Evolutionary conservation across 2,329 filamentous ascomycete genomes (phyloP), one percentile per base, ranked within the genome.

Genomic region (Stachybotrys chartarum): DNA sequence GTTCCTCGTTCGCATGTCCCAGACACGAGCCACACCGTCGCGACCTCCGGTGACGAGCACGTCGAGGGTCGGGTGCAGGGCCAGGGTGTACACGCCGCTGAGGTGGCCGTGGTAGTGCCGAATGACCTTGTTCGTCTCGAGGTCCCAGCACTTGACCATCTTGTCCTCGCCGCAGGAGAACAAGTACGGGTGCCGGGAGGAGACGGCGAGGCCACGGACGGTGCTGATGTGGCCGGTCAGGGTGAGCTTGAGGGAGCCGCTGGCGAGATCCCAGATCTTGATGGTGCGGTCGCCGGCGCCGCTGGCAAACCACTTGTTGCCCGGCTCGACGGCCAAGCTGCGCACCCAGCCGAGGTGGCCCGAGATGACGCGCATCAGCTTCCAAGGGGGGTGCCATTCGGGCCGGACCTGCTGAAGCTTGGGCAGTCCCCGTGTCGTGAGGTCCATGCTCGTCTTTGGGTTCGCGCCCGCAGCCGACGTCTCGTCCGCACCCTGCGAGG

Each of bases 121-220:
- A 67, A 97, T 97, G 57, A 99, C 94, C 73, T 97, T 97, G 77
- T 99, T 99, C n/a, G 93, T 97, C 73, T 99, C 94, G 61, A 99
- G 76, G 75, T 99, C 94, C 94, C 94, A 99, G 75, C 94, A 99
- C 74, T 99, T 99, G 59, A 99, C 94, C 92, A 97, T 97, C 78
- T 99, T 99, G 71, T 99, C 94, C 73, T 99, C 94, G 56, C 91
- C 95, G 67, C 94, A 99, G 11, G 91, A 96, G 73, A 99, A 99
- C 10, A 99, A 81, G 68, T 99, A 99, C 0, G 94, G 95, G 73
- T 99, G 94, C 50, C 94, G 80, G 16, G 92, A 90, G 18, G 91
- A 96, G 7, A 99, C 90, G 0, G 93, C 94, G 51, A 99, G 80
- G 2, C 94, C 94, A 54, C 92, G 86, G 1, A 97, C 92, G 5